These are phyloP conservation scores for Rosa lucieae DNA, from an alignment of 306 rosid genomes.

Conservation along the genomic window DNA sequence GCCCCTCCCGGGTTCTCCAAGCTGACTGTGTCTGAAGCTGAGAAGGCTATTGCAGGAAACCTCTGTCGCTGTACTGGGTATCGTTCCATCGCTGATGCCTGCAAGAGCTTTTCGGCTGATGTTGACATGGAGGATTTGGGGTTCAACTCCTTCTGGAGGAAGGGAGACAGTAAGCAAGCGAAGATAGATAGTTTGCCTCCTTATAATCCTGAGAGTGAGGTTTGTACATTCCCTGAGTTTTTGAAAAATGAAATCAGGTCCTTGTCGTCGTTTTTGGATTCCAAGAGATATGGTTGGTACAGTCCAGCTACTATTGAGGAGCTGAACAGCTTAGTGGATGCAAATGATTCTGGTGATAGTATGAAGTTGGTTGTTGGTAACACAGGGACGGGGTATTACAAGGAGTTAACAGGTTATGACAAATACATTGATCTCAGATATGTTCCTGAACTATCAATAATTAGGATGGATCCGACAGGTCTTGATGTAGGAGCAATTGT, in stretches of 20 bases:
- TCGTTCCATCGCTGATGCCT: conserved; percentile 86
- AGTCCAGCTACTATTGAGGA: conserved; percentile 53
- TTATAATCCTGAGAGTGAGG: conserved; percentile 33
- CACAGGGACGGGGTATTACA: conserved; percentile 79
- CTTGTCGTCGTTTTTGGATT: conserved; percentile 34
- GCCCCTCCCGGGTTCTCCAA: conserved; percentile 78
- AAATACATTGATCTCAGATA: conserved; percentile 53
- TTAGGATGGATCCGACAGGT: conserved; percentile 55
- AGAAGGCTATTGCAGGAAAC: conserved; percentile 75
- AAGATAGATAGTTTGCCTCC: conserved; percentile 50
- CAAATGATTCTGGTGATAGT: conserved; percentile 19
- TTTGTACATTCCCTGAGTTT: conserved; percentile 55
- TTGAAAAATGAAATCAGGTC: conserved; percentile 48
- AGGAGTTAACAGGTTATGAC: conserved; percentile 51
- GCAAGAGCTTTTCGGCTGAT: conserved; percentile 84
- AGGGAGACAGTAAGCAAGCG: conserved; percentile 49
- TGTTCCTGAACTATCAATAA: conserved; percentile 55
- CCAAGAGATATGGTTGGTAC: conserved; percentile 52
- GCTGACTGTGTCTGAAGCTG: conserved; percentile 62
- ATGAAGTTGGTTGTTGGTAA: conserved; percentile 67
- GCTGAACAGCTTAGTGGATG: conserved; percentile 43
- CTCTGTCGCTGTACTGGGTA: conserved; percentile 98
- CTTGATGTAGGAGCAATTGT: conserved; percentile 72
- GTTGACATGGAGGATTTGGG: conserved; percentile 96
- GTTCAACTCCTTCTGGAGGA: conserved; percentile 71